Conservation (phyloP, 1,139 yeast species). For the Scheffersomyces insectosa region DNA sequence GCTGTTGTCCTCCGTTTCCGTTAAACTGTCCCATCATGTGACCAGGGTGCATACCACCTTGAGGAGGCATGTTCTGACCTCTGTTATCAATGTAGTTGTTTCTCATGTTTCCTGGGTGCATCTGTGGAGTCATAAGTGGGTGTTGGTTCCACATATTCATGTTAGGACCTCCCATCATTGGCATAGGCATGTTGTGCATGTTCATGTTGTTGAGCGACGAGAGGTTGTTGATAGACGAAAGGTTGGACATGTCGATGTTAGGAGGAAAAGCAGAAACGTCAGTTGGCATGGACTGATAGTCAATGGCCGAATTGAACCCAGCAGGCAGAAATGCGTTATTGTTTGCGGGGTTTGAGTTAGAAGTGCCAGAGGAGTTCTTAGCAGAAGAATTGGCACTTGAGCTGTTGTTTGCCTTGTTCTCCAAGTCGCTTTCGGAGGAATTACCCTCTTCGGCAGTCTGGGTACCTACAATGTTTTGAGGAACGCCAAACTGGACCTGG, state of each 20-base stretch:
- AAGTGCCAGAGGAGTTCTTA: too few relatives aligned
- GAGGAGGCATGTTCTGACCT: constrained; percentile 1
- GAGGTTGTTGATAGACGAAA: background rate
- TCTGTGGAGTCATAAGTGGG: constrained; percentile 6
- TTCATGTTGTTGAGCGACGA: too few relatives aligned
- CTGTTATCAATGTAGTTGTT: constrained; percentile 11
- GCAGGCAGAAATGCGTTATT: too few relatives aligned
- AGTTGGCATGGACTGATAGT: too few relatives aligned
- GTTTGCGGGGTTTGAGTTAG: too few relatives aligned
- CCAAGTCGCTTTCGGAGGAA: background rate
- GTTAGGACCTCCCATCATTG: background rate
- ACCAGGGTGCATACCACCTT: constrained; percentile 5
- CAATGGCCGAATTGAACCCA: too few relatives aligned
- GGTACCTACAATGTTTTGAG: background rate
- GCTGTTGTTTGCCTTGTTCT: too few relatives aligned
- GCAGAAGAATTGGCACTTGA: too few relatives aligned
- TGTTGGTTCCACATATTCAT: constrained; percentile 11
- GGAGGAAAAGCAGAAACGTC: background rate
- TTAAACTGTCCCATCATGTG: constrained; percentile 8
- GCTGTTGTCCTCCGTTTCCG: constrained; percentile 2
- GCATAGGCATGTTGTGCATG: too few relatives aligned
- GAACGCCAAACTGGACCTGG: constrained; percentile 13
- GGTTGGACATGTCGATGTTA: constrained; percentile 1
- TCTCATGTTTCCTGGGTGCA: constrained; percentile 10
- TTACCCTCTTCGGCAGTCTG: background rate